phyloP scores from a whole-genome alignment of 352 stramenopile species.

The Pythium rishiriense region DNA sequence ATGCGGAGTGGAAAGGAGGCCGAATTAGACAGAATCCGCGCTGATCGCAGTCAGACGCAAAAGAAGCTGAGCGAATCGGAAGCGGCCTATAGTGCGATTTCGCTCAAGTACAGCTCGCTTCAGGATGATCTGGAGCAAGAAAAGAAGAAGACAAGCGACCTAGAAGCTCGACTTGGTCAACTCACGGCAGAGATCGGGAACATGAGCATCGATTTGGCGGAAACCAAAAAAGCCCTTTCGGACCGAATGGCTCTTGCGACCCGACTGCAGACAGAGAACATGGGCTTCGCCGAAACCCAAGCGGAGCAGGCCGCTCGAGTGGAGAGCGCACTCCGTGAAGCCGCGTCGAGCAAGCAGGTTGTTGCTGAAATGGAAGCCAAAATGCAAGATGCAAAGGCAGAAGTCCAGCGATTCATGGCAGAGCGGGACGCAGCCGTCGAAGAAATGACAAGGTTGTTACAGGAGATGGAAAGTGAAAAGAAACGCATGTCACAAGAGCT shows the following conservation, averaged over 20 bases:
- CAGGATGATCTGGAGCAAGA: slow-evolving; percentile 40
- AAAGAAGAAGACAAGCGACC: slow-evolving; percentile 38
- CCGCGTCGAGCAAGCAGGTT: slow-evolving; percentile 37
- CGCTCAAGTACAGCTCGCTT: slow-evolving; percentile 32
- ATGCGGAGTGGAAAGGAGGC: slow-evolving; percentile 59
- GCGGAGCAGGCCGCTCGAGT: slow-evolving; percentile 77
- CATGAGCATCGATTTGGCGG: slow-evolving; percentile 68
- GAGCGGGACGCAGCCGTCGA: slow-evolving; percentile 52
- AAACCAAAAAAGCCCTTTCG: slow-evolving; percentile 84
- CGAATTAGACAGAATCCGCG: slow-evolving; percentile 48
- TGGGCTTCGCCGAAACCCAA: slow-evolving; percentile 77
- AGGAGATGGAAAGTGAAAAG: slow-evolving; percentile 52
- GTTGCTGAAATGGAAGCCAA: slow-evolving; percentile 55
- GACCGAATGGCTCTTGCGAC: slow-evolving; percentile 80
- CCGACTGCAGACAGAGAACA: slow-evolving; percentile 84
- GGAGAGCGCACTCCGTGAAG: slow-evolving; percentile 66
- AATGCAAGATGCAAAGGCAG: slow-evolving; percentile 50
- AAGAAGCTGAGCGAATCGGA: slow-evolving; percentile 32
- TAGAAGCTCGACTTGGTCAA: slow-evolving; percentile 49
- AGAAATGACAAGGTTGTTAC: slow-evolving; percentile 32
- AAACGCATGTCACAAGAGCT: slow-evolving; percentile 35
- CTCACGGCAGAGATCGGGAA: slow-evolving; percentile 66
- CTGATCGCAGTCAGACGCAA: slow-evolving; percentile 33
- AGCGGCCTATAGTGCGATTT: slow-evolving; percentile 32
- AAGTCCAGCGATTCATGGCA: slow-evolving; percentile 50